These are phyloP conservation scores for Ceratocystis smalleyi DNA, from an alignment of 2,329 filamentous ascomycete species.

Conservation along the genomic window DNA sequence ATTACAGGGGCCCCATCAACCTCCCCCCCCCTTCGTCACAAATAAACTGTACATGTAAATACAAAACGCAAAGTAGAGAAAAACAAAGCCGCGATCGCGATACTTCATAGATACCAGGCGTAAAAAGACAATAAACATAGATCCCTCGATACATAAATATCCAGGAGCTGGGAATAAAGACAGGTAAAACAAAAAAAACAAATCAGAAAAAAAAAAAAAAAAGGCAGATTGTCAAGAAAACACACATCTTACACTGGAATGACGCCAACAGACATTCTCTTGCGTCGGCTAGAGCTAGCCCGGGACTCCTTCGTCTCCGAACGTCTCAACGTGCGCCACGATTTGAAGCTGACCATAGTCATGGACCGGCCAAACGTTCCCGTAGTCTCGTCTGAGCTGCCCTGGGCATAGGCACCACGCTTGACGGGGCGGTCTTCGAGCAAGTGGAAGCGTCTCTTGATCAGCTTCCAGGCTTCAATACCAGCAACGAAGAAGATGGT, in stretches of 20 bases:
- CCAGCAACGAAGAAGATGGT: conserved; percentile 49
- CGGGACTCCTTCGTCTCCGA: conserved; percentile 28
- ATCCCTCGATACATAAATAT: not conserved
- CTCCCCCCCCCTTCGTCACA: not conserved
- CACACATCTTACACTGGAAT: not conserved
- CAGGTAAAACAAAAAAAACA: not conserved
- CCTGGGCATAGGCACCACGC: conserved; percentile 37
- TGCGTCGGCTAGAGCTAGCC: conserved; percentile 6
- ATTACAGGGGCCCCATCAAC: not conserved
- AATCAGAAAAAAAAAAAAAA: not conserved
- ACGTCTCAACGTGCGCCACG: conserved; percentile 30
- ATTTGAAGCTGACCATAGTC: conserved; percentile 37
- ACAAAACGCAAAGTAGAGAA: not conserved
- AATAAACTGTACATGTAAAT: not conserved
- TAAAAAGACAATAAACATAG: not conserved
- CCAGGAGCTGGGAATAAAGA: not conserved
- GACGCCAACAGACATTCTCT: not conserved
- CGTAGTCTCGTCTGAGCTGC: conserved; percentile 32
- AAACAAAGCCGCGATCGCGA: not conserved
- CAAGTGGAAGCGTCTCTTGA: conserved; percentile 42
- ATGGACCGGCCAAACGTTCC: conserved; percentile 30
- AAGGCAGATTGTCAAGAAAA: not conserved
- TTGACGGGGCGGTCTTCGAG: conserved; percentile 38
- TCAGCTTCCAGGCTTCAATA: conserved; percentile 56
- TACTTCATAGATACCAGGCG: not conserved